These are phyloP conservation scores for Fonsecaea monophora DNA, from an alignment of 2,329 filamentous ascomycete species.

Conservation along the genomic window DNA sequence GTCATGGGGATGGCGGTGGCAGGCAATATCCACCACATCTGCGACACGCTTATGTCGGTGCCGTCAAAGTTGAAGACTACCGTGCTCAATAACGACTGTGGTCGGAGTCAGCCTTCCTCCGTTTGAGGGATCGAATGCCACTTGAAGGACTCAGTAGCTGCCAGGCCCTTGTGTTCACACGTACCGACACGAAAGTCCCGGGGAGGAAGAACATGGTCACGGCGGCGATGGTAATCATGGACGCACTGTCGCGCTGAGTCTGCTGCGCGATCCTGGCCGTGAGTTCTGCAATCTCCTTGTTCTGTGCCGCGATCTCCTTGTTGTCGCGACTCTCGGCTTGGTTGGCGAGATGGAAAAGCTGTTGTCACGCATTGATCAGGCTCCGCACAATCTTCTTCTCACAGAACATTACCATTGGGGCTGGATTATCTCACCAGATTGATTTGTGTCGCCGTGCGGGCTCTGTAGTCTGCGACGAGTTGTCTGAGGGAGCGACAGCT, in stretches of 20 bases:
- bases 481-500: conserved; percentile 14
- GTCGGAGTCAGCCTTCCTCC: background rate
- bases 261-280: conserved; percentile 16
- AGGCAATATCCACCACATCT: conserved; percentile 9
- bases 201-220: conserved; percentile 19
- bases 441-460: conserved; percentile 7
- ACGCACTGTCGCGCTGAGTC: conserved; percentile 12
- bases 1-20: conserved; percentile 12
- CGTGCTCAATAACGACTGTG: conserved; percentile 4
- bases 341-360: conserved; percentile 18
- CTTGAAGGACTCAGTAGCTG: background rate
- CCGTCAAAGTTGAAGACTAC: conserved; percentile 15
- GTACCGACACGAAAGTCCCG: conserved; percentile 15
- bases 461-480: conserved; percentile 8
- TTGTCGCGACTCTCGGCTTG: conserved; percentile 13
- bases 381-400: background rate
- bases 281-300: conserved; percentile 10
- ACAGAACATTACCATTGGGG: background rate
- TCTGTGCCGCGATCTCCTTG: conserved; percentile 8
- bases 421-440: conserved; percentile 2
- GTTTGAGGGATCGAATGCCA: background rate
- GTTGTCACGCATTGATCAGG: background rate
- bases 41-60: conserved; percentile 1
- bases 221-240: conserved; percentile 16
- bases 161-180: background rate